A percentile compares a stretch with the other conserved stretches of the same genome.
Conservation (phyloP, 163 green algal genomes). For the Scenedesmus sp. region DNA sequence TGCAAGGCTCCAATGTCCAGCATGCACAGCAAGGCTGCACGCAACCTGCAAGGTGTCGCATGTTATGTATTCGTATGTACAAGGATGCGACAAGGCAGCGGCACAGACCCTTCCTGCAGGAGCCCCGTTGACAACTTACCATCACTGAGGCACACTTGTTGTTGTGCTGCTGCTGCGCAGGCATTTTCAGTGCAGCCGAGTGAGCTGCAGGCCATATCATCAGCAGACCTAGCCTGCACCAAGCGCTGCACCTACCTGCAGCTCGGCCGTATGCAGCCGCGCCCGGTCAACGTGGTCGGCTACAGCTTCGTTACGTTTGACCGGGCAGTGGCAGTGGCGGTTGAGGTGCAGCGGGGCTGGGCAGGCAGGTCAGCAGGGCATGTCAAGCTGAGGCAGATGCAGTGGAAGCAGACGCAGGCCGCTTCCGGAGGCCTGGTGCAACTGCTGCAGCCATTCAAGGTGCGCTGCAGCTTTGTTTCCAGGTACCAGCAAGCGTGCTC, state of each 20-base stretch:
- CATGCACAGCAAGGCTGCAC: no score
- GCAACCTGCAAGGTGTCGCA: no score
- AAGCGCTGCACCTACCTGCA: conserved; percentile 42
- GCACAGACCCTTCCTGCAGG: no score
- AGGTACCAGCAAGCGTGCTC: not conserved
- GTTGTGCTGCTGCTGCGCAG: not conserved
- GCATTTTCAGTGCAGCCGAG: conserved; percentile 7
- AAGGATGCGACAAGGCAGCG: no score
- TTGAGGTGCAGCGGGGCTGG: conserved; percentile 27
- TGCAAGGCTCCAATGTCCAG: no score
- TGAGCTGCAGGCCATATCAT: not conserved
- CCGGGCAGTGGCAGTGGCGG: conserved; percentile 7
- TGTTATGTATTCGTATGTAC: no score
- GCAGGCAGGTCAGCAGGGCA: not conserved
- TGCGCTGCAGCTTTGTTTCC: not conserved
- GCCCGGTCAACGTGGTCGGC: conserved; percentile 37
- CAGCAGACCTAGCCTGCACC: conserved; percentile 19
- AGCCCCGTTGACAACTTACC: not conserved
- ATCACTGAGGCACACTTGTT: not conserved
- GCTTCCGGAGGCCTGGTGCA: not conserved
- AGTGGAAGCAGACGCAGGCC: not conserved
- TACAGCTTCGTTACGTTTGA: conserved; percentile 39
- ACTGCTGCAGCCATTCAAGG: conserved; percentile 27
- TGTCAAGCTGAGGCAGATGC: not conserved
- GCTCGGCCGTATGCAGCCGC: conserved; percentile 5